A percentile compares a stretch with the other conserved stretches of the same genome.
Evolutionary conservation across 805 yeast species (phyloP).

Genomic region (Lachancea quebecensis): DNA sequence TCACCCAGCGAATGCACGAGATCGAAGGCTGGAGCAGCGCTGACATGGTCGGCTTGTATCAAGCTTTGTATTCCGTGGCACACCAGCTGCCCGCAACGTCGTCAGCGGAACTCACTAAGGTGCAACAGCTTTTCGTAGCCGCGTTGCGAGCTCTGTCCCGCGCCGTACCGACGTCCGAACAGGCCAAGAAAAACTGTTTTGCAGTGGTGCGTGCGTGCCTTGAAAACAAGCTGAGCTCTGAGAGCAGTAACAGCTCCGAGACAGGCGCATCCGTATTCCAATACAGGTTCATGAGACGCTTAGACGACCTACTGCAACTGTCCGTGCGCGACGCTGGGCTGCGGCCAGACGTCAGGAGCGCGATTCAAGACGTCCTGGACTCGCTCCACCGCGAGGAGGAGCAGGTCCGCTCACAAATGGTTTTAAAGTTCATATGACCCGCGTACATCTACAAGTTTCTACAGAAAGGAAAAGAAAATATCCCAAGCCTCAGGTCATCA

Average conservation of each 20-base stretch:
- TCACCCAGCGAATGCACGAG: not conserved
- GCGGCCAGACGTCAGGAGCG: slow-evolving; percentile 4
- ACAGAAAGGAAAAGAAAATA: slow-evolving; percentile 32
- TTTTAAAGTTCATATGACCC: slow-evolving; percentile 20
- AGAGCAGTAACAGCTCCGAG: not conserved
- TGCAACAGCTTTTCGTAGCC: slow-evolving; percentile 20
- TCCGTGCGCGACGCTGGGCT: slow-evolving; percentile 12
- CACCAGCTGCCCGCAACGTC: slow-evolving; percentile 10
- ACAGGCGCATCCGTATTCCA: slow-evolving; percentile 15
- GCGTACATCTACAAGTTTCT: not conserved
- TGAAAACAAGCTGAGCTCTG: slow-evolving; percentile 18
- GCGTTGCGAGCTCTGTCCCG: slow-evolving; percentile 16
- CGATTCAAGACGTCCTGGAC: slow-evolving; percentile 12
- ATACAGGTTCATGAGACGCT: slow-evolving; percentile 25
- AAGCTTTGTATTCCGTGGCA: slow-evolving; percentile 23
- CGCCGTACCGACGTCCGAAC: slow-evolving; percentile 11
- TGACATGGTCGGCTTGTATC: slow-evolving; percentile 21
- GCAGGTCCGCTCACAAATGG: slow-evolving; percentile 24
- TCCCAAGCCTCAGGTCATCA: slow-evolving; percentile 91
- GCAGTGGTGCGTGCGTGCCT: slow-evolving; percentile 24
- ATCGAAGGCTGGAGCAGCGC: slow-evolving; percentile 2
- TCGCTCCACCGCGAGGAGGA: slow-evolving; percentile 19
- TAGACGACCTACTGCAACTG: slow-evolving; percentile 22
- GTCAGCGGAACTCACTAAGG: slow-evolving; percentile 10
- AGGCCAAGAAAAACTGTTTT: not conserved